Percentiles rank a stretch among this genome's conserved stretches.
Conservation (phyloP, 2,329 filamentous ascomycete species). For the Nemania serpens region DNA sequence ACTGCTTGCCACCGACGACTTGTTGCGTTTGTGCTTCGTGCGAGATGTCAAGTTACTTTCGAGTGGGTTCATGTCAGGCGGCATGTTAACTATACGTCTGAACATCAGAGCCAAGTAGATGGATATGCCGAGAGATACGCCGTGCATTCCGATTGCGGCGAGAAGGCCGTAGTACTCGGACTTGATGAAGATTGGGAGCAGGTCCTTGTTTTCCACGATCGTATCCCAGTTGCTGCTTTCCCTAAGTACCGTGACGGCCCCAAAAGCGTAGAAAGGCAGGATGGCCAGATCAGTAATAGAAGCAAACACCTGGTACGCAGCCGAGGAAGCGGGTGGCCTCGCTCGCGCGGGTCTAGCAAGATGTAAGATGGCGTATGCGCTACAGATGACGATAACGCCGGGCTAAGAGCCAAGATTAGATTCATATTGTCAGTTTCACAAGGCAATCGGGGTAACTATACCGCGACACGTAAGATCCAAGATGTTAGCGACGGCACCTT, state of each 20-base stretch:
- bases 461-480: slow-evolving; percentile 78
- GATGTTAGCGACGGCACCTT: slow-evolving; percentile 66
- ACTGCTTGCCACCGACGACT: slow-evolving; percentile 57
- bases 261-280: slow-evolving; percentile 61
- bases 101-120: slow-evolving; percentile 79
- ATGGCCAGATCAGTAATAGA: slow-evolving; percentile 68
- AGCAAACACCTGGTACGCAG: slow-evolving; percentile 88
- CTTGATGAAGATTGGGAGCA: slow-evolving; percentile 64
- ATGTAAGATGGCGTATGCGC: slow-evolving; percentile 80
- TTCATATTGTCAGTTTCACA: slow-evolving; percentile 8
- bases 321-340: slow-evolving; percentile 77
- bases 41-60: slow-evolving; percentile 83
- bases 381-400: slow-evolving; percentile 73
- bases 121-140: slow-evolving; percentile 71
- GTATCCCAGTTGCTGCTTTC: slow-evolving; percentile 66
- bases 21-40: slow-evolving; percentile 73
- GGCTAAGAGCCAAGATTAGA: slow-evolving; percentile 58
- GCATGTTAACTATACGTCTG: slow-evolving; percentile 78
- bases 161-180: slow-evolving; percentile 72
- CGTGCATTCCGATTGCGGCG: slow-evolving; percentile 68
- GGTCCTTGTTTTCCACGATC: slow-evolving; percentile 61
- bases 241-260: slow-evolving; percentile 52
- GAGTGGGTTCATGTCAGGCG: slow-evolving; percentile 93
- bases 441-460: slow-evolving; percentile 51
- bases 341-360: slow-evolving; percentile 70